Percentiles rank a stretch among this genome's conserved stretches.
These are phyloP conservation scores for Vaucheria bursata DNA, from an alignment of 352 stramenopile genomes.

Conservation along the genomic window DNA sequence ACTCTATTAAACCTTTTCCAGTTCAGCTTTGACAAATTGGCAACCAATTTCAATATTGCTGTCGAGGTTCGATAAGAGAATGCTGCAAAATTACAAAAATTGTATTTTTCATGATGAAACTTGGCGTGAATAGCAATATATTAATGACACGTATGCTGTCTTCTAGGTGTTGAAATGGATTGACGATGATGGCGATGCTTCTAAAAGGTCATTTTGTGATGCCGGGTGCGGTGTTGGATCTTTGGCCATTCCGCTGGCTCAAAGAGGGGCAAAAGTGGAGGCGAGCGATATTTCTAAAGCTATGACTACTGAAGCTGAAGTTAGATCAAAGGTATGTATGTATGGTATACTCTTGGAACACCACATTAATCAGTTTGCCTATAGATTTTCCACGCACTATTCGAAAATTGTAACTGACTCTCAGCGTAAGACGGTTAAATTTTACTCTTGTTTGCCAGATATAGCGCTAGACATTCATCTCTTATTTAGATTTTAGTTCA, in stretches of 20 bases:
- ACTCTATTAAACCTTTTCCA: too few species aligned
- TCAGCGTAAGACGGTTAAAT: not conserved
- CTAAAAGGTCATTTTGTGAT: constrained; percentile 65
- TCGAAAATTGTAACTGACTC: not conserved
- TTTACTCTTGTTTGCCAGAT: not conserved
- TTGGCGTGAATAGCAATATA: too few species aligned
- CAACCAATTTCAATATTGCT: too few species aligned
- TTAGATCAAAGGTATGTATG: constrained; percentile 25
- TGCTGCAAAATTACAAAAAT: too few species aligned
- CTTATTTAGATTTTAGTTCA: too few species aligned
- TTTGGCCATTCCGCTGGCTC: constrained; percentile 65
- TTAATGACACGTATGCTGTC: too few species aligned
- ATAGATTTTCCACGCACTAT: not conserved
- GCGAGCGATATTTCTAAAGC: constrained; percentile 66
- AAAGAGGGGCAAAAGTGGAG: constrained; percentile 62
- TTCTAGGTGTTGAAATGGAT: constrained; percentile 64
- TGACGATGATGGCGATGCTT: constrained; percentile 58
- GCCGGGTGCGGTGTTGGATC: constrained; percentile 61
- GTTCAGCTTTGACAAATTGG: too few species aligned
- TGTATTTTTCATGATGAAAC: too few species aligned
- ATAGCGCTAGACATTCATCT: too few species aligned
- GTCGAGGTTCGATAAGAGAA: too few species aligned
- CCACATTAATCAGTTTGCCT: not conserved
- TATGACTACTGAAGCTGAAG: constrained; percentile 59
- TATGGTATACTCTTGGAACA: not conserved